Conservation (phyloP, 176 grass and related monocot species). For the Chloris gayana region DNA sequence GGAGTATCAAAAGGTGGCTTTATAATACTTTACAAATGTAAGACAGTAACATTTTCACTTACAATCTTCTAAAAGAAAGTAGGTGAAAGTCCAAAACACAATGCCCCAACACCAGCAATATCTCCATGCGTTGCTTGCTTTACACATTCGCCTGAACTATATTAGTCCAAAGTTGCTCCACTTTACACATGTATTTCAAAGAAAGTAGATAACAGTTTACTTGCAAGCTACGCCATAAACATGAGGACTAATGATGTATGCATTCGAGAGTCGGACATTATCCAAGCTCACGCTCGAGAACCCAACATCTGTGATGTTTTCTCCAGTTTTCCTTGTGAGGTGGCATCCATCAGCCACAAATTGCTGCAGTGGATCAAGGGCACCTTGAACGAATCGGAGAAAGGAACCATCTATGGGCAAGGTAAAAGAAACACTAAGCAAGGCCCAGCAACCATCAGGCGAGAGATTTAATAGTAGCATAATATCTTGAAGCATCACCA, state of each 20-base stretch:
- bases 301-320: slow-evolving; percentile 51
- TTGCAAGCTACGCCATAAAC: slow-evolving; percentile 82
- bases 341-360: slow-evolving; percentile 74
- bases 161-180: too few species aligned
- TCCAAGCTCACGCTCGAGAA: slow-evolving; percentile 67
- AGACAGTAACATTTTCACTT: too few species aligned
- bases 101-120: not conserved
- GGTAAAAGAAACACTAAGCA: not conserved
- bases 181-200: not conserved
- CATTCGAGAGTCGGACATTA: slow-evolving; percentile 42
- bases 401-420: slow-evolving; percentile 58
- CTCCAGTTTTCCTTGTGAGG: slow-evolving; percentile 71
- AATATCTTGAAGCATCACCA: not conserved
- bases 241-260: slow-evolving; percentile 68
- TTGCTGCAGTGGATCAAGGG: slow-evolving; percentile 78
- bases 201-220: slow-evolving; percentile 30
- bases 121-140: too few species aligned
- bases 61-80: too few species aligned
- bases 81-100: not conserved
- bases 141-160: too few species aligned
- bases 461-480: not conserved
- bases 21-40: too few species aligned
- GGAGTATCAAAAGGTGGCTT: too few species aligned
- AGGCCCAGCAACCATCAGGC: not conserved
- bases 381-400: slow-evolving; percentile 57